Evolutionary conservation across 495 filamentous ascomycete species (phyloP), one percentile per base, ranked within the genome.

Genomic region (Aspergillus ellipticus): DNA sequence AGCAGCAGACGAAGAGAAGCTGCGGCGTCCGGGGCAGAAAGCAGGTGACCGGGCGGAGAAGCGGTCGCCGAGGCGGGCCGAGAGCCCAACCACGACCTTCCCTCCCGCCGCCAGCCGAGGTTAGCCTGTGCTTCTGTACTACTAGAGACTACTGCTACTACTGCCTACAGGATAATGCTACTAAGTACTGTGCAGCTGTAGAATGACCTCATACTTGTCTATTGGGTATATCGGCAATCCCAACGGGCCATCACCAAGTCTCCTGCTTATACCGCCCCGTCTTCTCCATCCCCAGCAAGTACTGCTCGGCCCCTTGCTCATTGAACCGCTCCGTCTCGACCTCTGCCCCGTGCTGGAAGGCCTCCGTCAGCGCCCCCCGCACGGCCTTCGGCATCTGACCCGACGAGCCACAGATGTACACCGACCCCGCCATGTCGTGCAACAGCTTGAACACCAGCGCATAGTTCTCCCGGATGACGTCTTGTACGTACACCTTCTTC

Each of bases 361-460:
- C 84, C 57, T 95, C 87, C 6, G 89, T 76, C 21, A 98, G 73
- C 2, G 92, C 90, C 61, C 83, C 79, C n/a, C 89, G 78, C 6
- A 97, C 90, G n/a, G 89, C 86, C 59, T 85, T 78, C 11, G 95
- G 92, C 95, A 98, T 98, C 56, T 84, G 79, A 2, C 87, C 89
- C 0, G 85, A 85, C 22, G 84, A 91, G 6, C 94, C 94, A 68
- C 94, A 97, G 10, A 98, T 79, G 69, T 83, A 89, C 3, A 91
- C 75, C 3, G 83, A 74, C 0, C 84, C 89, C 0, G 67, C 54
- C 22, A 72, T 53, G 26, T 75, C 69, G 49, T 78, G 66, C 10
- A 97, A 65, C 26, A 85, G 64, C 3, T 79, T 63, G 61, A 80
- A 86, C 4, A 97, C 79, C 24, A 78, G 58, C 8, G 55, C 39